Conservation (phyloP, 1,284 basidiomycete species). For the Microbotryum silenes-acaulis region DNA sequence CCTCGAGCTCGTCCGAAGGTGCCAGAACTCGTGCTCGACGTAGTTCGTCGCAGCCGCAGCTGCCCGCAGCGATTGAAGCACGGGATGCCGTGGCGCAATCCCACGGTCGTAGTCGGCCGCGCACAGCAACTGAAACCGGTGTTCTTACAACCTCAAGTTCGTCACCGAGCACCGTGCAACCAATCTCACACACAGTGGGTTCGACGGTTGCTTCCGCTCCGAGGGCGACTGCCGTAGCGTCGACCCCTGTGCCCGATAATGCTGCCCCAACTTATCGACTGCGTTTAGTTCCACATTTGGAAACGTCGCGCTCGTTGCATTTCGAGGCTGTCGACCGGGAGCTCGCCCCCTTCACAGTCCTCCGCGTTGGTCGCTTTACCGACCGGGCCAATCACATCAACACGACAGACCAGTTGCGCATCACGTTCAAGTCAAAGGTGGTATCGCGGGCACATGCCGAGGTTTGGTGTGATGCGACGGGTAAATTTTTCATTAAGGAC, state of each 20-base stretch:
- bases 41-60: constrained; percentile 21
- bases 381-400: constrained; percentile 44
- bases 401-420: constrained; percentile 57
- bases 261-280: constrained; percentile 45
- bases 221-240: background rate
- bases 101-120: background rate
- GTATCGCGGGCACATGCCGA: constrained; percentile 91
- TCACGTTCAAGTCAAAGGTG: constrained; percentile 95
- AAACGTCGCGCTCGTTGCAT: constrained; percentile 75
- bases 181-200: background rate
- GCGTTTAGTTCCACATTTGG: constrained; percentile 88
- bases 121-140: background rate
- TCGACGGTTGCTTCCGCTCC: background rate
- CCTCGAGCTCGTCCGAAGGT: background rate
- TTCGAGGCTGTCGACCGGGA: constrained; percentile 91
- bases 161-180: background rate
- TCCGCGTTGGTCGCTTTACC: constrained; percentile 43
- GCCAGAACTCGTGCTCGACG: constrained; percentile 8
- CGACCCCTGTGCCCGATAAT: background rate
- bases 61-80: constrained; percentile 1
- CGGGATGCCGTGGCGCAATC: background rate
- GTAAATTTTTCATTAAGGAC: constrained; percentile 75
- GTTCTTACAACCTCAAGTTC: background rate
- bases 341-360: constrained; percentile 46
- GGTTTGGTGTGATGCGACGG: constrained; percentile 62